Percentiles rank a stretch among this genome's conserved stretches.
Evolutionary conservation across 805 yeast genomes (phyloP).

Genomic region (Millerago galiae): DNA sequence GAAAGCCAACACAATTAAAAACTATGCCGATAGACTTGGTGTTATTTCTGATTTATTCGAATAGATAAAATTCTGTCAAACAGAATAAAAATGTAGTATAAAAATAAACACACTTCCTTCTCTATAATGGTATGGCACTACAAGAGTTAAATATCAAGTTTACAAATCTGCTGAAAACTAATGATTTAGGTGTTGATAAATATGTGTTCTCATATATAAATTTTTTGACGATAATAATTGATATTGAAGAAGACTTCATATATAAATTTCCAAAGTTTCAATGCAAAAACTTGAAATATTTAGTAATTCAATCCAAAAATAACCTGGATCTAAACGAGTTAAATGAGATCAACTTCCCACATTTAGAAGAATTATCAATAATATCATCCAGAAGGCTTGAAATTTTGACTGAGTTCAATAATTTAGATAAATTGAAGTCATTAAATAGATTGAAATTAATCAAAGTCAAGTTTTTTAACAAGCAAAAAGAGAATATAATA

Average conservation of each 20-base stretch:
- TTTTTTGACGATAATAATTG: not conserved
- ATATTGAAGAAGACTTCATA: not conserved
- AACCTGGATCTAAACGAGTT: not conserved
- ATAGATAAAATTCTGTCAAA: not conserved
- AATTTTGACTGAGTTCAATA: not conserved
- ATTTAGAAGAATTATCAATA: not conserved
- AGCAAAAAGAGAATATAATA: too few relatives aligned
- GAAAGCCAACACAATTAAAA: conserved; percentile 49
- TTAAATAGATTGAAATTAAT: not conserved
- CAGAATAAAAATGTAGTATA: not conserved
- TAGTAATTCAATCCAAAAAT: not conserved
- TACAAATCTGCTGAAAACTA: too few relatives aligned
- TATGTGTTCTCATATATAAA: not conserved
- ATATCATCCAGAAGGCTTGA: not conserved
- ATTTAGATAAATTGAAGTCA: not conserved
- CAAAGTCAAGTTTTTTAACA: not conserved
- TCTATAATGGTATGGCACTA: too few relatives aligned
- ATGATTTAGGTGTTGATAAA: too few relatives aligned
- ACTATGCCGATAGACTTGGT: conserved; percentile 55
- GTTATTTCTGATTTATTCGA: conserved; percentile 55
- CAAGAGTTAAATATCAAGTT: too few relatives aligned
- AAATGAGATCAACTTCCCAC: not conserved
- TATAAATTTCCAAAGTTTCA: not conserved
- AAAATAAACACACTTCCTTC: too few relatives aligned
- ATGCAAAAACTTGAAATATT: not conserved